phyloP scores from a whole-genome alignment of 257 asterid species.

The Mentha longifolia region DNA sequence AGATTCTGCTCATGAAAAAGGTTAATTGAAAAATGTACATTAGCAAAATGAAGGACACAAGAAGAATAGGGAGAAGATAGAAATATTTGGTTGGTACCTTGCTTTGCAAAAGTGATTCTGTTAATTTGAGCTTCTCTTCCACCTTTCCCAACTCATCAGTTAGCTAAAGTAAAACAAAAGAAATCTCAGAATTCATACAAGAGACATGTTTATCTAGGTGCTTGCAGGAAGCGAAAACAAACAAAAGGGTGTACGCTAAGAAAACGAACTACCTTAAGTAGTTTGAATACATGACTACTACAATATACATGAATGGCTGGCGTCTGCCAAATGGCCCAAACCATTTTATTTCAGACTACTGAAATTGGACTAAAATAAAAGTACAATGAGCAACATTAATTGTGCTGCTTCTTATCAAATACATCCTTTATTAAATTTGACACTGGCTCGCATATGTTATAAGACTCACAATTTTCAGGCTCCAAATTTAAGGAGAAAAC shows the following conservation, averaged over 20 bases:
- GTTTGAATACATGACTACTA: conserved; percentile 12
- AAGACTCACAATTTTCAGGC: not conserved
- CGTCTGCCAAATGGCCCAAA: not conserved
- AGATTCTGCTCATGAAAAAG: conserved; percentile 66
- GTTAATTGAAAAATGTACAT: not conserved
- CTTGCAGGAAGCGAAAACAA: conserved; percentile 2
- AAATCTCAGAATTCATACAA: conserved; percentile 32
- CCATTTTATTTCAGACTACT: conserved; percentile 19
- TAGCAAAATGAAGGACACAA: conserved; percentile 21
- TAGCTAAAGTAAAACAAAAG: conserved; percentile 53
- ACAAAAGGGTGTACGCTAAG: conserved; percentile 20
- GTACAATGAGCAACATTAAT: conserved; percentile 8
- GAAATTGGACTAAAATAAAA: conserved; percentile 20
- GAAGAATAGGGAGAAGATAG: conserved; percentile 10
- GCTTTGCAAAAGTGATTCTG: conserved; percentile 89
- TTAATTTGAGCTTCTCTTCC: conserved; percentile 87
- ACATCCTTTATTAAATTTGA: conserved; percentile 1
- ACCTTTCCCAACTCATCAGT: conserved; percentile 81
- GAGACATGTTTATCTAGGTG: conserved; percentile 8
- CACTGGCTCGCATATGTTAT: conserved; percentile 1
- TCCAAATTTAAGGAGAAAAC: not conserved
- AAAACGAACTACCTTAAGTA: conserved; percentile 5
- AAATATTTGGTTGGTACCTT: conserved; percentile 55
- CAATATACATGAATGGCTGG: not conserved
- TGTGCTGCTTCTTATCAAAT: conserved; percentile 15